Evolutionary conservation across 2,329 filamentous ascomycete genomes (phyloP), one percentile per base, ranked within the genome.

Genomic region (Aplosporella prunicola): DNA sequence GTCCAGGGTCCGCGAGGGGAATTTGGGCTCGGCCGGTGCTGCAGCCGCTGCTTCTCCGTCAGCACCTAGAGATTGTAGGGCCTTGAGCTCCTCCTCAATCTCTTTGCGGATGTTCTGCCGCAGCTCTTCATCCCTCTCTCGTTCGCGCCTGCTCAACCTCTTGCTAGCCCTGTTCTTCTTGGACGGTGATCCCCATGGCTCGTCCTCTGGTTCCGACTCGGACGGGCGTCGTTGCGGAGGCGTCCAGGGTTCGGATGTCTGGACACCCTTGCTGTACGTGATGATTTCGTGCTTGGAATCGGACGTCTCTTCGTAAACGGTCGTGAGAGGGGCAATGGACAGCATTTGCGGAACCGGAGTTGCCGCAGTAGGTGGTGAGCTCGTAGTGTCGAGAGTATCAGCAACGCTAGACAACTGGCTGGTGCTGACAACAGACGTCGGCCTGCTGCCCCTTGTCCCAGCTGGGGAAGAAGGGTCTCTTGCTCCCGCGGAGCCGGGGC

Each of bases 211-310:
- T 20, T 74, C 74, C 7, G 76, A 71, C 39, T 58, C 62, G 1
- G 71, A 63, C 20, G 70, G 67, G 22, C 69, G 64, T 18, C 72
- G 64, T 40, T 68, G 64, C 5, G 69, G 66, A 5, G 63, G 62
- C 13, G 70, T 67, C 76, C 83, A 83, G 45, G 80, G 77, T 51
- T 86, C 82, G 15, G 81, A 77, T 11, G 91, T 95, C 61, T 98
- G 93, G 15, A 96, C 87, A 39, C 80, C 88, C 66, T 95, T 96
- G 70, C 84, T 96, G 69, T 98, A 98, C 36, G 87, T 93, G 54
- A 93, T 87, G 42, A 93, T 71, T 60, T 98, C 91, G 46, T 66
- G 65, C 35, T 69, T 75, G 22, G 81, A 78, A 14, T 78, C 80
- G 1, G 83, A 81, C 2, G 82, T 77, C 46, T 78, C 82, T 59